These are phyloP conservation scores for Hypoxylon lienhwacheense DNA, from an alignment of 495 filamentous ascomycete genomes.

Conservation along the genomic window DNA sequence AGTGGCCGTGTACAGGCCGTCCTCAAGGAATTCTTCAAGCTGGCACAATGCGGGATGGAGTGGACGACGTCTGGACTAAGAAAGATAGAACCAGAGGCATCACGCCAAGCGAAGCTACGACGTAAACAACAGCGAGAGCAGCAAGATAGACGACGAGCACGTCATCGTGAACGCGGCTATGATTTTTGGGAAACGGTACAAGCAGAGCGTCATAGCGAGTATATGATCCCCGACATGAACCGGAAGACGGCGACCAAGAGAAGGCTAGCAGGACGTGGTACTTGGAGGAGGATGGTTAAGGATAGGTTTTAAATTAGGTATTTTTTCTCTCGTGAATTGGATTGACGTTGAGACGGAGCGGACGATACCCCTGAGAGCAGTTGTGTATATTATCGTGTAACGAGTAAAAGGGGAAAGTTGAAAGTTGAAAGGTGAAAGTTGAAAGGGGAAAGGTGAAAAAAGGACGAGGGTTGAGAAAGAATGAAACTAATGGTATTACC, in stretches of 20 bases:
- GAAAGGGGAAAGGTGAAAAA: too few relatives aligned
- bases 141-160: conserved; percentile 22
- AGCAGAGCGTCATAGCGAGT: conserved; percentile 35
- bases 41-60: conserved; percentile 12
- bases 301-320: conserved; percentile 14
- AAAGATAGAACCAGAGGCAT: conserved; percentile 35
- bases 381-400: too few relatives aligned
- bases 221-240: conserved; percentile 50
- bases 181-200: conserved; percentile 52
- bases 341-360: not conserved
- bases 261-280: conserved; percentile 15
- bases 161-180: conserved; percentile 42
- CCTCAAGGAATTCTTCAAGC: conserved; percentile 36
- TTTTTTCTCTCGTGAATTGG: not conserved
- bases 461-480: too few relatives aligned
- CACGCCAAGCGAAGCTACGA: conserved; percentile 33
- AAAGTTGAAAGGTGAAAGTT: too few relatives aligned
- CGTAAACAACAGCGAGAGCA: conserved; percentile 34
- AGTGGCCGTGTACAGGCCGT: conserved; percentile 42
- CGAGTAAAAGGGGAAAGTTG: too few relatives aligned
- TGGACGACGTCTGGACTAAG: conserved; percentile 19
- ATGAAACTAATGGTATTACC: too few relatives aligned
- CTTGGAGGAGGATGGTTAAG: conserved; percentile 17
- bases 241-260: conserved; percentile 31
- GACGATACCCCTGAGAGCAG: conserved; percentile 6